These are phyloP conservation scores for Candida maesae DNA, from an alignment of 805 yeast genomes.

Conservation along the genomic window DNA sequence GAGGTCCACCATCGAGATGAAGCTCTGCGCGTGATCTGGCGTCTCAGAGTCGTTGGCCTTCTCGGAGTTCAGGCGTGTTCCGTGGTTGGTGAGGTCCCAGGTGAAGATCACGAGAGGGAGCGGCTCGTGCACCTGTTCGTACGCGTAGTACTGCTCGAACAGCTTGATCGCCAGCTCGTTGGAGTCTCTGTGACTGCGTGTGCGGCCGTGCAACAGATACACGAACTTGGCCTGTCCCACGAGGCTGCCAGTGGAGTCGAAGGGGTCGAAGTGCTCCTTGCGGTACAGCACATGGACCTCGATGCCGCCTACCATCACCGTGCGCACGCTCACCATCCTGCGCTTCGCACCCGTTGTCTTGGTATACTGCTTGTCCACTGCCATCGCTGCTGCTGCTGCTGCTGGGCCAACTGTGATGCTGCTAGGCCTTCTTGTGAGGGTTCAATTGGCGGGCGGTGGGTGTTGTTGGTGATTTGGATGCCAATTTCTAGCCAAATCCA, in stretches of 20 bases:
- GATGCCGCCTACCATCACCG: slow-evolving; percentile 11
- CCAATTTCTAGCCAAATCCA: not conserved
- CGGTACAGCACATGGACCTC: slow-evolving; percentile 6
- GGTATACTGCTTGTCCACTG: not conserved
- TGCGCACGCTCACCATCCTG: not conserved
- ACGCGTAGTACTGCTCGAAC: slow-evolving; percentile 5
- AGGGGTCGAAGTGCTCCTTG: slow-evolving; percentile 5
- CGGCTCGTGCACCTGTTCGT: not conserved
- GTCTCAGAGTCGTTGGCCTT: slow-evolving; percentile 13
- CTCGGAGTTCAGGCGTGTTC: slow-evolving; percentile 10
- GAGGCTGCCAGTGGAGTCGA: not conserved
- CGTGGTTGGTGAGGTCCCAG: slow-evolving; percentile 26
- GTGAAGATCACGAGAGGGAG: slow-evolving; percentile 14
- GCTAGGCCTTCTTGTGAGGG: no score
- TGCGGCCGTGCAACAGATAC: slow-evolving; percentile 12
- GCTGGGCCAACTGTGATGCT: no score
- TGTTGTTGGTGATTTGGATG: no score
- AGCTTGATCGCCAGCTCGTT: slow-evolving; percentile 3
- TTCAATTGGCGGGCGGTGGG: no score
- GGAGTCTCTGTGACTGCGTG: not conserved
- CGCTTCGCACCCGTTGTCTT: not conserved
- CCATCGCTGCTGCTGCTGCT: not conserved
- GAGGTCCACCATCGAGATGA: slow-evolving; percentile 21
- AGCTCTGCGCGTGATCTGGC: slow-evolving; percentile 21
- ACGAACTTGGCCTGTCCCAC: not conserved